A percentile compares a stretch with the other conserved stretches of the same genome.
phyloP scores from a whole-genome alignment of 2,329 filamentous ascomycete genomes.

The Tolypocladium tropicale region DNA sequence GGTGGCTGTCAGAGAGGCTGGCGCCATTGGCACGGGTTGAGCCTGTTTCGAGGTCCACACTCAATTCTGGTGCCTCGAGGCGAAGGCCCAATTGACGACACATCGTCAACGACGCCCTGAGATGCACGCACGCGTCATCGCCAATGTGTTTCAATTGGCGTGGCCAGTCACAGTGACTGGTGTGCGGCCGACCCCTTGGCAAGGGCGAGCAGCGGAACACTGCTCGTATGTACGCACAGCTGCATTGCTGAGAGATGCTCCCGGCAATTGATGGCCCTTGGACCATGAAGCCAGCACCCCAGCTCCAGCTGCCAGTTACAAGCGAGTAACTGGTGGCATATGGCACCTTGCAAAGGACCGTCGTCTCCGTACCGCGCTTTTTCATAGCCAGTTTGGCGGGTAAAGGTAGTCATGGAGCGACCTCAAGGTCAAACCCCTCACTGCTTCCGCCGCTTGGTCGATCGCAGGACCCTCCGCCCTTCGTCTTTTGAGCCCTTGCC shows the following conservation, averaged over 20 bases:
- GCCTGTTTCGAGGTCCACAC: background rate
- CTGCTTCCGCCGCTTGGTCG: conserved; percentile 16
- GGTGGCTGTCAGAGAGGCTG: background rate
- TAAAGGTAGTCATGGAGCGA: conserved; percentile 7
- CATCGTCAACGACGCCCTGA: background rate
- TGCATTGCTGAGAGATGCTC: background rate
- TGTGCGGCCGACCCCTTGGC: background rate
- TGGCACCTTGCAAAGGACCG: background rate
- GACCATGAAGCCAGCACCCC: background rate
- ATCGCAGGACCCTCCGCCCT: conserved; percentile 1
- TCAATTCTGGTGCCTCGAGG: background rate
- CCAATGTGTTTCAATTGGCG: background rate
- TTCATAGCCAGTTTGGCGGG: background rate
- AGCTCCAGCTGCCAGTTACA: background rate
- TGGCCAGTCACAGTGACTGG: background rate
- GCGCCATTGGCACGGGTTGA: background rate
- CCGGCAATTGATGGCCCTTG: background rate
- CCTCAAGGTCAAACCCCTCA: conserved; percentile 7
- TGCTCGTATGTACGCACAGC: background rate
- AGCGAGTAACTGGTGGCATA: background rate
- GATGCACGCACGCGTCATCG: background rate
- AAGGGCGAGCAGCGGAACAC: background rate
- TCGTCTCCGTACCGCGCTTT: background rate
- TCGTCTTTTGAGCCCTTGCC: background rate
- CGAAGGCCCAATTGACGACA: background rate